Base-by-base conservation (phyloP, 2,329 filamentous ascomycete species). In the Nannizziopsis arthrosporioides region DNA sequence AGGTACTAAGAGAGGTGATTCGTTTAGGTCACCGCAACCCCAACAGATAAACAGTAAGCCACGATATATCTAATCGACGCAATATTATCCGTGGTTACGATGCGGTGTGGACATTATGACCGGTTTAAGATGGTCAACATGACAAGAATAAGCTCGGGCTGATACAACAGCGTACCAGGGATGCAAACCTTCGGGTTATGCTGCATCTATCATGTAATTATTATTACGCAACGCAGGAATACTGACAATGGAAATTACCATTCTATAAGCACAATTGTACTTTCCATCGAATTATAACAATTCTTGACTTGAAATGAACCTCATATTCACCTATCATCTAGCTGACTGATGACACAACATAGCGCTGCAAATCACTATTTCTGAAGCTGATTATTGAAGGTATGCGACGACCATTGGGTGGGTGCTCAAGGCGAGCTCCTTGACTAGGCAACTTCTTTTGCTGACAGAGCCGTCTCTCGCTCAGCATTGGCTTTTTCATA, bases 401-500 rank as follows among this genome's bases (percentile, higher is more conserved):
- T 27, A 4, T 27, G 22, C 7, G 22, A 27, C 7, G 22, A 27
- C 22, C 22, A 27, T n/a, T 7, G 22, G 7, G 22, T 27, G 7
- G 22, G 22, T 7, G n/a, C 22, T 4, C 22, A 27, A 27, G 22
- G 22, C 4, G 22, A 27, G 22, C 22, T 27, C 22, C 3, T 7
- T 27, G 22, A 27, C 22, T 27, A 27, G 43, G 14, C 31, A 15
- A 27, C n/a, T 40, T 37, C 34, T 18, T 5, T n/a, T n/a, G 14
- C 12, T 5, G 41, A n/a, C 22, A 37, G 11, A 15, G 38, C 27
- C 34, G 42, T 37, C 31, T 48, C 51, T 9, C 22, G 17, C 32
- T 51, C 42, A 34, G 43, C 48, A 34, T 48, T 36, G 30, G 32
- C 38, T 40, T 54, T 52, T 14, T 39, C 49, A 50, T 63, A 52